Conservation (phyloP, 1,284 basidiomycete genomes). For the Lentinula novae-zelandiae region DNA sequence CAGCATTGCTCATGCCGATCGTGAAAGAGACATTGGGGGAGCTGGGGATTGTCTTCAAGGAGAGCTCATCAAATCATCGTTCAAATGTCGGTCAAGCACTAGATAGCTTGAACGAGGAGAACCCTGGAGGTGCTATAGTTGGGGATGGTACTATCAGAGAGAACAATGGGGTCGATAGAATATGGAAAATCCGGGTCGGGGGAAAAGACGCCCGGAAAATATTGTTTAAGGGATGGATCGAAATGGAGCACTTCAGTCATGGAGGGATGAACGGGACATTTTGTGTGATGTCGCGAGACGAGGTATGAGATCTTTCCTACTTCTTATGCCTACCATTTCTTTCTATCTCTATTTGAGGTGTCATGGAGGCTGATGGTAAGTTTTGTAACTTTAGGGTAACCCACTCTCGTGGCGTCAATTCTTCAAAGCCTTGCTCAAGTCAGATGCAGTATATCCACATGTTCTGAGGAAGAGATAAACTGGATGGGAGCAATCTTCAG, state of each 20-base stretch:
- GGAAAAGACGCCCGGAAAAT: slow-evolving; percentile 59
- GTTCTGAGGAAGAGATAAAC: slow-evolving; percentile 43
- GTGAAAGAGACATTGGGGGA: slow-evolving; percentile 47
- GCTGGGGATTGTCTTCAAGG: slow-evolving; percentile 50
- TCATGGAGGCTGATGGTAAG: background rate
- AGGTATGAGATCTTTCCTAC: slow-evolving; percentile 35
- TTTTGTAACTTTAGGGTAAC: slow-evolving; percentile 46
- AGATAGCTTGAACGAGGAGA: no score
- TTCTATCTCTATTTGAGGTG: background rate
- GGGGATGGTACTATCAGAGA: background rate
- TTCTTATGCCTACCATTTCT: slow-evolving; percentile 18
- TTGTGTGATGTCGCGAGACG: slow-evolving; percentile 62
- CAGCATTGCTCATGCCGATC: slow-evolving; percentile 45
- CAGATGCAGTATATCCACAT: slow-evolving; percentile 48
- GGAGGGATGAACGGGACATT: slow-evolving; percentile 51
- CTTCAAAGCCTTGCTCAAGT: slow-evolving; percentile 60
- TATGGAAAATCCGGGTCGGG: slow-evolving; percentile 52
- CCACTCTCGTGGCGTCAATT: slow-evolving; percentile 73
- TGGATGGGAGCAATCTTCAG: no score
- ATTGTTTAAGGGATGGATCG: slow-evolving; percentile 67
- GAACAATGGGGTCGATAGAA: slow-evolving; percentile 11
- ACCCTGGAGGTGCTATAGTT: no score
- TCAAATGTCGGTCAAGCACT: background rate
- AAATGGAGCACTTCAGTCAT: slow-evolving; percentile 51
- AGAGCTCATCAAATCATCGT: slow-evolving; percentile 10